phyloP scores from a whole-genome alignment of 495 filamentous ascomycete species.

The Penicillium nucicola region DNA sequence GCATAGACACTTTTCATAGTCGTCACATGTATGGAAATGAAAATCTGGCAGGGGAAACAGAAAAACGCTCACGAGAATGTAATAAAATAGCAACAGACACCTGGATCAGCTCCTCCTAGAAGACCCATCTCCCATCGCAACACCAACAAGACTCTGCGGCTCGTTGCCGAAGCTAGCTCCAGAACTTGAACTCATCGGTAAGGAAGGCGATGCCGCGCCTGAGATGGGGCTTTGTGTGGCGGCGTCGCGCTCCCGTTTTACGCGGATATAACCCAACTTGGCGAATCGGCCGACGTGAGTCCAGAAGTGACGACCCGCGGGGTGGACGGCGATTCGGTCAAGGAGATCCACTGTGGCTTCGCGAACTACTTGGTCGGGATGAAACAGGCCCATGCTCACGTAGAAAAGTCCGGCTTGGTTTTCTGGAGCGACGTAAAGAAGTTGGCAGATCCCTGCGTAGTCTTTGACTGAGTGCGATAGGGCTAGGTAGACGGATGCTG shows the following conservation, averaged over 20 bases:
- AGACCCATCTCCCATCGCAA: slow-evolving; percentile 32
- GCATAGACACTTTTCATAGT: neutral
- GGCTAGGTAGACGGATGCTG: slow-evolving; percentile 76
- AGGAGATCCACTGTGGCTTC: slow-evolving; percentile 74
- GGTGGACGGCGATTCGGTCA: slow-evolving; percentile 78
- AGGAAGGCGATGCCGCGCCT: slow-evolving; percentile 7
- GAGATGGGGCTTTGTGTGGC: slow-evolving; percentile 26
- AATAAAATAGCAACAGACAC: neutral
- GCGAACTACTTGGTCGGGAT: slow-evolving; percentile 76
- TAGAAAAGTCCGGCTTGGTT: slow-evolving; percentile 90
- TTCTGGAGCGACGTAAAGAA: slow-evolving; percentile 83
- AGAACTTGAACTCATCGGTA: slow-evolving; percentile 5
- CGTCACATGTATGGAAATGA: neutral
- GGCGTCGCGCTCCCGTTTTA: slow-evolving; percentile 61
- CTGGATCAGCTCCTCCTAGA: slow-evolving; percentile 18
- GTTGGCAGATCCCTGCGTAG: slow-evolving; percentile 85
- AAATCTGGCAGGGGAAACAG: neutral
- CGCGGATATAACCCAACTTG: slow-evolving; percentile 72
- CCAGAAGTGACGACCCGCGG: slow-evolving; percentile 94
- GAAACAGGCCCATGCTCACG: slow-evolving; percentile 87
- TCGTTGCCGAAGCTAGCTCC: slow-evolving; percentile 28
- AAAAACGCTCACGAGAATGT: slow-evolving; percentile 5
- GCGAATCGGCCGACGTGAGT: slow-evolving; percentile 79
- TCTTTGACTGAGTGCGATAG: slow-evolving; percentile 71
- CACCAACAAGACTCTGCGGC: slow-evolving; percentile 37